Conservation (phyloP, 2,329 filamentous ascomycete species). For the Diplodia scrobiculata region DNA sequence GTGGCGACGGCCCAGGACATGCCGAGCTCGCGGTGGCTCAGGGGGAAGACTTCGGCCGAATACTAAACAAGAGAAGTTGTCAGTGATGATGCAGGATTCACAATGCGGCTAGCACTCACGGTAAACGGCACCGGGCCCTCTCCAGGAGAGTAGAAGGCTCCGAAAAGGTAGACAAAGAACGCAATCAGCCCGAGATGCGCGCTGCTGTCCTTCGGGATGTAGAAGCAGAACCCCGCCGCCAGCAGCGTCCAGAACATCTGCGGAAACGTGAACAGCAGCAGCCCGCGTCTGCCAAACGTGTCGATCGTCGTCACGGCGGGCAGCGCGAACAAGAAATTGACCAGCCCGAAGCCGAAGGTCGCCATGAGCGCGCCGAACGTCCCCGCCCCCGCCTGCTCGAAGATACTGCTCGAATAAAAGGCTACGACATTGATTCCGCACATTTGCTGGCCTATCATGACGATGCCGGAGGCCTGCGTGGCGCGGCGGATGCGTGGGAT, state of each 20-base stretch:
- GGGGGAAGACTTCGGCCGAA: conserved; percentile 68
- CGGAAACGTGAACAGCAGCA: conserved; percentile 54
- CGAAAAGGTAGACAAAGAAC: conserved; percentile 61
- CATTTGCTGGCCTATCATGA: conserved; percentile 72
- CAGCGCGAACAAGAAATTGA: conserved; percentile 62
- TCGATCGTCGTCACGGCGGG: conserved; percentile 64
- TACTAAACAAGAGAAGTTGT: conserved; percentile 45
- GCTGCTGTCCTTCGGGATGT: conserved; percentile 48
- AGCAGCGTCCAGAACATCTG: conserved; percentile 56
- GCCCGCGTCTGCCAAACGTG: conserved; percentile 53
- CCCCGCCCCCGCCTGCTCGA: conserved; percentile 51
- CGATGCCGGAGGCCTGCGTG: conserved; percentile 72
- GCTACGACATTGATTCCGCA: conserved; percentile 56
- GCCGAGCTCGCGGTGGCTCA: conserved; percentile 70
- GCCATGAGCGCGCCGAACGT: conserved; percentile 52
- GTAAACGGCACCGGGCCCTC: conserved; percentile 64
- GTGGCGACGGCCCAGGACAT: conserved; percentile 71
- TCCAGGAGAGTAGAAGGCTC: conserved; percentile 48
- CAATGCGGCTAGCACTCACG: not conserved
- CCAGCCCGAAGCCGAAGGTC: conserved; percentile 60
- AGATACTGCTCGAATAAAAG: conserved; percentile 57
- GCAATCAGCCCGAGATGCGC: conserved; percentile 55
- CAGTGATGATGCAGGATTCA: not conserved
- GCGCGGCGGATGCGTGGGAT: conserved; percentile 70
- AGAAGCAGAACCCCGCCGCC: conserved; percentile 55